A percentile compares a stretch with the other conserved stretches of the same genome.
Evolutionary conservation across 805 yeast genomes (phyloP).

Genomic region (Metschnikowia cubensis): DNA sequence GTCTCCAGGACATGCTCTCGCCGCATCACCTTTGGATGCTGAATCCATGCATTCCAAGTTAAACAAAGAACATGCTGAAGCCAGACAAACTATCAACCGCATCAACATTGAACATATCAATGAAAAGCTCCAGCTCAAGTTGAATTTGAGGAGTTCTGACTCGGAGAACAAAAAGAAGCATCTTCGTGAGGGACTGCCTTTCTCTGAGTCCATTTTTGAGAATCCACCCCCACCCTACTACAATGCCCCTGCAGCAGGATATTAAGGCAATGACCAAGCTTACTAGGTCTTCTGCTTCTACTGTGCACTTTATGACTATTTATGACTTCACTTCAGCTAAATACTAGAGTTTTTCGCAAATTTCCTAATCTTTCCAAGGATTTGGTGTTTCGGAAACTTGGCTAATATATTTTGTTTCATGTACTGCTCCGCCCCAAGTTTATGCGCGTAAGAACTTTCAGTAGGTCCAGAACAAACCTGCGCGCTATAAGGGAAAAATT

Average conservation of each 20-base stretch:
- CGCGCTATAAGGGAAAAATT: constrained; percentile 2
- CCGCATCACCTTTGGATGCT: constrained; percentile 27
- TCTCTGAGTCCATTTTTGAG: constrained; percentile 8
- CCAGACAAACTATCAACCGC: constrained; percentile 26
- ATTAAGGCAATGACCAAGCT: not conserved
- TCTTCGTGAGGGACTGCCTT: not conserved
- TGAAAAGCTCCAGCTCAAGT: constrained; percentile 17
- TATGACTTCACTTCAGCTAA: constrained; percentile 2
- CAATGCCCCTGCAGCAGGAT: constrained; percentile 15
- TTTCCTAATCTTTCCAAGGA: not conserved
- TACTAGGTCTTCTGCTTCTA: not conserved
- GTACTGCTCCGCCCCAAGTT: not conserved
- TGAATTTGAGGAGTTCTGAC: constrained; percentile 2
- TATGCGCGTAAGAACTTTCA: not conserved
- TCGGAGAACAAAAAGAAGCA: constrained; percentile 3
- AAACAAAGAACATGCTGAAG: constrained; percentile 12
- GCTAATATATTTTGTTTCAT: constrained; percentile 2
- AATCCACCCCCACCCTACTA: constrained; percentile 20
- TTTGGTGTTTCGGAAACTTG: not conserved
- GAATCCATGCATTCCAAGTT: constrained; percentile 9
- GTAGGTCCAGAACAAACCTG: not conserved
- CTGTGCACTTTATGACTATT: not conserved
- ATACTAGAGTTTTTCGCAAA: not conserved
- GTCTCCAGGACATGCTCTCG: constrained; percentile 20
- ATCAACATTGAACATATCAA: constrained; percentile 31